These are phyloP conservation scores for Thecaphora thlaspeos DNA, from an alignment of 1,284 basidiomycete genomes.

Conservation along the genomic window DNA sequence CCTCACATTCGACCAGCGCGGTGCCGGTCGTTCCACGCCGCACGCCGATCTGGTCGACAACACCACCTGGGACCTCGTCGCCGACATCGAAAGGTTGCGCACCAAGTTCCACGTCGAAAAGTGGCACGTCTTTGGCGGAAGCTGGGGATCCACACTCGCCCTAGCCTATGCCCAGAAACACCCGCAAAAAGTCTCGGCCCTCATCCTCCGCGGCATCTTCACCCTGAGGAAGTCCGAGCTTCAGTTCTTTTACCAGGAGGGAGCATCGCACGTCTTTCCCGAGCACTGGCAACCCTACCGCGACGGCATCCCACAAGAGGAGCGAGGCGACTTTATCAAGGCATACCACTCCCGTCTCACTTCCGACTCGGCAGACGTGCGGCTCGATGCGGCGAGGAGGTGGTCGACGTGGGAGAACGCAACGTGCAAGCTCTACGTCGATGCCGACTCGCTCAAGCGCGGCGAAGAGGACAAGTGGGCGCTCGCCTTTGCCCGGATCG, in stretches of 20 bases:
- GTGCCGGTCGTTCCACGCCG: constrained; percentile 78
- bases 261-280: constrained; percentile 59
- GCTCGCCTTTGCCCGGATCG: constrained; percentile 73
- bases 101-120: constrained; percentile 63
- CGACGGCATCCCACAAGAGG: constrained; percentile 74
- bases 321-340: constrained; percentile 74
- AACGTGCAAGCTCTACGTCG: constrained; percentile 50
- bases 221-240: constrained; percentile 78
- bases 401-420: constrained; percentile 64
- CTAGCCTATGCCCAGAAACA: constrained; percentile 85
- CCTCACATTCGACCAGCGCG: constrained; percentile 63
- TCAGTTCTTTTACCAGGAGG: constrained; percentile 87
- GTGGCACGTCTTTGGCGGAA: constrained; percentile 56
- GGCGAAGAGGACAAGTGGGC: constrained; percentile 60
- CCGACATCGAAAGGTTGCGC: constrained; percentile 80
- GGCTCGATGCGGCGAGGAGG: constrained; percentile 74
- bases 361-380: constrained; percentile 69
- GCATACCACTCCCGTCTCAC: constrained; percentile 81
- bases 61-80: constrained; percentile 91
- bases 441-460: constrained; percentile 37
- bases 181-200: constrained; percentile 73
- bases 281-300: constrained; percentile 64
- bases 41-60: constrained; percentile 78
- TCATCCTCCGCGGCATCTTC: constrained; percentile 89
- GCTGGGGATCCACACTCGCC: constrained; percentile 77